Evolutionary conservation across 805 yeast species (phyloP), one percentile per base, ranked within the genome.

Genomic region (Candida schatavii): DNA sequence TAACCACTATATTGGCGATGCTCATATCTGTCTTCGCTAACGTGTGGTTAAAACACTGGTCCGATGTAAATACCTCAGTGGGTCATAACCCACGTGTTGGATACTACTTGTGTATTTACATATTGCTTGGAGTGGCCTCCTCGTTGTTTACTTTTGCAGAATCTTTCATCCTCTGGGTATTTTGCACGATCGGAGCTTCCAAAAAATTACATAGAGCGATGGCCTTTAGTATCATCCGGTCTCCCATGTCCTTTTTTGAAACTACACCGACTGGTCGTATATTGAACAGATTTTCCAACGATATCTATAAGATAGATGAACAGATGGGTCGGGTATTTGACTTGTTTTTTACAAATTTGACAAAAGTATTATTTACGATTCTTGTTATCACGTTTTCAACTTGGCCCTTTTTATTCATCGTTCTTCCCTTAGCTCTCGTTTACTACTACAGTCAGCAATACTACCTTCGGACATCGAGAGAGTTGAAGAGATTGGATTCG

Each of bases 41-140:
- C 58, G 78, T 91, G 41, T 93, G 99, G 99, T 77, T 93, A 55
- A 93, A 93, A 62, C 88, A 88, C 62, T 93, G 99, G 99, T 87
- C 98, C 10, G 99, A 93, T 59, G 78, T 85, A 18, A 93, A 91
- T 57, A 75, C 90, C 3, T 66, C 61, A 34, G 58, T 65, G 29
- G 91, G 89, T 20, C 66, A 65, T 43, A 91, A 91, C 59, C 95
- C 96, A 2, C 60, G 80, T 45, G 79, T 85, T n/a, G 68, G 68
- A 41, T 78, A 64, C 54, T 93, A 89, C 54, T 70, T 93, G 50
- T 83, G 85, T 15, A 71, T 87, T 41, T 93, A 91, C 59, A 77
- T 85, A 46, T 70, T 74, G 9, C 69, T 91, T 33, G 97, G 99
- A 48, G 57, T 88, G 37, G 69, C 76, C 13, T 76, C 85, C 22